Conservation (phyloP, 2,329 filamentous ascomycete genomes). For the Fusarium pseudograminearum region DNA sequence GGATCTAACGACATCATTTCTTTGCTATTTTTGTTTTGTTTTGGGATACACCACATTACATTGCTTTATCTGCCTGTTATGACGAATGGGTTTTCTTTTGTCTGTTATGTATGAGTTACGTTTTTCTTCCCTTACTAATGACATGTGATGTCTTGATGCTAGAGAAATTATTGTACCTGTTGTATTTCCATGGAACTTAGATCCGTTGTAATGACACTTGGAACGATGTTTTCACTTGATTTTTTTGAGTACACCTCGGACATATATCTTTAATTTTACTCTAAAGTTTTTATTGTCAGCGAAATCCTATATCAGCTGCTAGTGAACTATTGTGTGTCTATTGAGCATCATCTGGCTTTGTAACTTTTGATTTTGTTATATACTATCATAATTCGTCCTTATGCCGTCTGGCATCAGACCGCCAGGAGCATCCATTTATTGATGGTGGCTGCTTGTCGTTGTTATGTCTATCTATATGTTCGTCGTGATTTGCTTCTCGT, state of each 20-base stretch:
- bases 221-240: conserved; percentile 11
- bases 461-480: neutral
- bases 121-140: conserved; percentile 8
- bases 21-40: conserved; percentile 22
- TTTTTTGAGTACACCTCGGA: neutral
- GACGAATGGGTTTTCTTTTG: conserved; percentile 24
- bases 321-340: neutral
- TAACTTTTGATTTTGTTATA: neutral
- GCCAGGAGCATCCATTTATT: neutral
- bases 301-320: neutral
- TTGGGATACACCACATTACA: neutral
- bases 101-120: neutral
- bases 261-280: neutral
- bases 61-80: conserved; percentile 8
- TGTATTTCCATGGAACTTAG: conserved; percentile 28
- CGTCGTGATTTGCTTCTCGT: neutral
- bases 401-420: neutral
- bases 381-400: neutral
- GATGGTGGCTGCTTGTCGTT: neutral
- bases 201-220: conserved; percentile 40
- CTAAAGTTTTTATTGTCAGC: neutral
- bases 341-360: neutral
- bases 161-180: conserved; percentile 16
- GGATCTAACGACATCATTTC: conserved; percentile 36
- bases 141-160: conserved; percentile 23